Base-by-base conservation (phyloP, 192 early-diverging fungal species). In the Entrophospora sp. region DNA sequence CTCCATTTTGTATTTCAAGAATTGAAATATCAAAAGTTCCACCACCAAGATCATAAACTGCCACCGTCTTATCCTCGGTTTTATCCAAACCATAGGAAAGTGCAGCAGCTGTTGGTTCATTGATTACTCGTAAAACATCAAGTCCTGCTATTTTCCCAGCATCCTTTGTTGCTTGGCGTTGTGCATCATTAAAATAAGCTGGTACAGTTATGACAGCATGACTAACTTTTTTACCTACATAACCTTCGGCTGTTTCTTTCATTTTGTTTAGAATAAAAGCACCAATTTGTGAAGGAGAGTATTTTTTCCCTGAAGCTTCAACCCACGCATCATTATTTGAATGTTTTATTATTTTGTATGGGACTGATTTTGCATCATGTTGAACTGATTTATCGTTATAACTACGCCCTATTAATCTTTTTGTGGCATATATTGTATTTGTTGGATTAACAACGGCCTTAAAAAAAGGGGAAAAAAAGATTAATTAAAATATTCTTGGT, bases 1-100 rank as follows among this genome's bases (percentile, higher is more conserved):
- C 95, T 69, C 94, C 94, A 72, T 93, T 91, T 66, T 96, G 92
- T 62, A 98, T 96, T 75, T 95, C 93, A 14, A 98, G 80, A 64
- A 98, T 89, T 38, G 92, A 95, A 78, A 98, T 89, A 94, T 98
- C 95, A 72, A 98, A 98, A n/a, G 95, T 98, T 70, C 95, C 95
- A 78, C 95, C 95, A 51, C 95, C 95, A 42, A 98, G 79, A 85
- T 98, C 95, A 80, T 93, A 98, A 34, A 98, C 96, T 32, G 92
- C 93, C 51, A 98, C 87, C 28, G 91, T 76, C 74, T 89, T 89
- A 81, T 96, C 93, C 35, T 84, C 88, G 24, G 76, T 69, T 75
- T 91, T 90, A 76, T 92, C 92, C 6, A 93, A 72, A 70, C 94
- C 94, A 72, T 91, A 96, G 28, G 94, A 91, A 53, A 96, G 77